Evolutionary conservation across 1,284 basidiomycete genomes (phyloP), one percentile per base, ranked within the genome.

Genomic region (Xerocomus nothofagi): DNA sequence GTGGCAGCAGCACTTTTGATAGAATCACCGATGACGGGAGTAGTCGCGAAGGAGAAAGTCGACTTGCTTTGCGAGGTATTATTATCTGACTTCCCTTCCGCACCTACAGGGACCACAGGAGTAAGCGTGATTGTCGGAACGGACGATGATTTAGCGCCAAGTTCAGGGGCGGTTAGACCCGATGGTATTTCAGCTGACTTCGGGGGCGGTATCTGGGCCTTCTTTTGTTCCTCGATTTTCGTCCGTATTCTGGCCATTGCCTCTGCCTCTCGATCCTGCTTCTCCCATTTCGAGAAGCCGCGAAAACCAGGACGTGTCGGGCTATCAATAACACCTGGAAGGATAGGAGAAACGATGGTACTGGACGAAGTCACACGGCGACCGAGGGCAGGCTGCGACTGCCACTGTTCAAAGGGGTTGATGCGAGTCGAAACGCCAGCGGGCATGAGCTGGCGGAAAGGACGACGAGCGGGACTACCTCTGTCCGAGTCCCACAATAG

Each of bases 251-350:
- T 80, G 59, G 78, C 76, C 77, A 90, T 83, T n/a, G 86, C 84
- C 42, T 79, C 78, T 4, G 87, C 88, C 57, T 90, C 87, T 31
- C 87, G 64, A 58, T 90, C 87, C 62, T 90, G 87, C 55, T 88
- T 90, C 66, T 90, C 88, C 84, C 85, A 88, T 65, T 87, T 88
- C 1, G 86, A 86, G 56, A 81, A 84, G 7, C 76, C 75, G 55
- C 77, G 76, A 15, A 72, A 72, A 47, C 66, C 60, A 21, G 74
- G 68, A 40, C 76, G 67, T 49, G 79, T 81, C 11, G 84, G 81
- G 55, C 77, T 82, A 51, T 80, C 80, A 11, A 67, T 64, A 53
- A 73, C 69, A 27, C 72, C 67, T 26, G 67, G 49, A 55, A 73
- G 62, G 45, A 62, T 47, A 48, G 65, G 51, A 47, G 62, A 44